These are phyloP conservation scores for Hyaloscypha hepaticicola DNA, from an alignment of 495 filamentous ascomycete genomes.

Conservation along the genomic window DNA sequence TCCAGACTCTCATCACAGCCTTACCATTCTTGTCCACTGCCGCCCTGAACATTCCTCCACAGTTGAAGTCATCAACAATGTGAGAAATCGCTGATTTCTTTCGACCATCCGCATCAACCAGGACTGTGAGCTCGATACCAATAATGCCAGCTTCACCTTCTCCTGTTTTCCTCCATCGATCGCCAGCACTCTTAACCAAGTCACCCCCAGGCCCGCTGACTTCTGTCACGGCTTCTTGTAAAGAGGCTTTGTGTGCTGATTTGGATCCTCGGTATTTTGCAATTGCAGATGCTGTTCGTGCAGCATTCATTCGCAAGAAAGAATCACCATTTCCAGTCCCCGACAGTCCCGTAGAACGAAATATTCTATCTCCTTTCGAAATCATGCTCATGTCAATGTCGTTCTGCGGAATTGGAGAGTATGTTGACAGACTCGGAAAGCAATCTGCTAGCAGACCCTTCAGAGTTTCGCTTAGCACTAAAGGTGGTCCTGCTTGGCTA, in stretches of 20 bases:
- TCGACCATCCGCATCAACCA: constrained; percentile 37
- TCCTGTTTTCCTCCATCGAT: constrained; percentile 71
- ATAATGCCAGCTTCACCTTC: constrained; percentile 89
- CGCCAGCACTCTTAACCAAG: constrained; percentile 71
- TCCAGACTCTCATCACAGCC: constrained; percentile 63
- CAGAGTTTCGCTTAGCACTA: constrained; percentile 42
- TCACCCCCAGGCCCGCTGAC: constrained; percentile 73
- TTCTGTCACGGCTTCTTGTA: constrained; percentile 51
- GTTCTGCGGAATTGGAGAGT: constrained; percentile 25
- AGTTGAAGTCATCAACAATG: constrained; percentile 71
- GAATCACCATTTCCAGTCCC: constrained; percentile 92
- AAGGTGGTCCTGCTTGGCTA: constrained; percentile 33
- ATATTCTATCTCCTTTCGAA: constrained; percentile 27
- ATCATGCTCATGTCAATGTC: constrained; percentile 3
- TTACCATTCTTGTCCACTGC: constrained; percentile 67
- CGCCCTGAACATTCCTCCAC: constrained; percentile 85
- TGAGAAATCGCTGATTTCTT: constrained; percentile 25
- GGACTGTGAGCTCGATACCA: constrained; percentile 67
- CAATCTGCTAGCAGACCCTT: constrained; percentile 51
- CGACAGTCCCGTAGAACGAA: constrained; percentile 67
- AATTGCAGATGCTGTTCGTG: constrained; percentile 69
- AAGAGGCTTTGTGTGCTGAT: constrained; percentile 36
- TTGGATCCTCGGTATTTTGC: constrained; percentile 52
- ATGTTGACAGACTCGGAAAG: constrained; percentile 42
- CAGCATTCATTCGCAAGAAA: constrained; percentile 71